Evolutionary conservation across 2,329 filamentous ascomycete species (phyloP).

Genomic region (Penicillium carneum): DNA sequence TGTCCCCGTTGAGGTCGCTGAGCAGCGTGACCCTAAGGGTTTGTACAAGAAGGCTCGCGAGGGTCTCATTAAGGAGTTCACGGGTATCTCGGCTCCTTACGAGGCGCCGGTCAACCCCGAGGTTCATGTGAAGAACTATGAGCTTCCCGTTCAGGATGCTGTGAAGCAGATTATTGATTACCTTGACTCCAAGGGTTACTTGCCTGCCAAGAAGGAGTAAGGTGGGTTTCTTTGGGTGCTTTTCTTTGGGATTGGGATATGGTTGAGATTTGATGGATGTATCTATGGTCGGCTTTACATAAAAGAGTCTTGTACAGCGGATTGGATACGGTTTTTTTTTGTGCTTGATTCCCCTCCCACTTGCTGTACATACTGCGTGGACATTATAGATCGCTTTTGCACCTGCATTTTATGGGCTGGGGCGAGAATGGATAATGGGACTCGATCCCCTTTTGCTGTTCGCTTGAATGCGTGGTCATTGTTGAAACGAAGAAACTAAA

Average conservation of each 20-base stretch:
- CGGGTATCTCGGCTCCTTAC: constrained; percentile 92
- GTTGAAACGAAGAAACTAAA: neutral
- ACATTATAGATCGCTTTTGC: constrained; percentile 29
- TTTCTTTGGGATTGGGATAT: neutral
- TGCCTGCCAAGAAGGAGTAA: constrained; percentile 51
- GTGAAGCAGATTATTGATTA: constrained; percentile 84
- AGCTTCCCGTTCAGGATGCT: constrained; percentile 85
- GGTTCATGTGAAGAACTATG: constrained; percentile 82
- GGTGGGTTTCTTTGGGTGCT: neutral
- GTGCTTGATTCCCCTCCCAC: constrained; percentile 23
- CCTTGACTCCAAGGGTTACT: constrained; percentile 72
- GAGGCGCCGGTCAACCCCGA: constrained; percentile 86
- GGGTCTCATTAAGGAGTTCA: constrained; percentile 96
- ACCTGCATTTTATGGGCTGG: neutral
- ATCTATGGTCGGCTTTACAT: constrained; percentile 12
- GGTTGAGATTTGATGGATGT: constrained; percentile 1
- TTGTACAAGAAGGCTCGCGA: constrained; percentile 95
- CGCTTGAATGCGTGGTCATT: neutral
- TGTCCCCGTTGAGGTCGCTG: constrained; percentile 86
- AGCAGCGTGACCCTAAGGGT: constrained; percentile 95
- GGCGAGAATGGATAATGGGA: neutral
- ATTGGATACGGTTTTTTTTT: constrained; percentile 19
- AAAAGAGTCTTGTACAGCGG: constrained; percentile 24
- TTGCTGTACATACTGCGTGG: constrained; percentile 28
- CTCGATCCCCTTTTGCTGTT: neutral